phyloP scores from a whole-genome alignment of 176 grass and related monocot genomes.

The Paspalum notatum region DNA sequence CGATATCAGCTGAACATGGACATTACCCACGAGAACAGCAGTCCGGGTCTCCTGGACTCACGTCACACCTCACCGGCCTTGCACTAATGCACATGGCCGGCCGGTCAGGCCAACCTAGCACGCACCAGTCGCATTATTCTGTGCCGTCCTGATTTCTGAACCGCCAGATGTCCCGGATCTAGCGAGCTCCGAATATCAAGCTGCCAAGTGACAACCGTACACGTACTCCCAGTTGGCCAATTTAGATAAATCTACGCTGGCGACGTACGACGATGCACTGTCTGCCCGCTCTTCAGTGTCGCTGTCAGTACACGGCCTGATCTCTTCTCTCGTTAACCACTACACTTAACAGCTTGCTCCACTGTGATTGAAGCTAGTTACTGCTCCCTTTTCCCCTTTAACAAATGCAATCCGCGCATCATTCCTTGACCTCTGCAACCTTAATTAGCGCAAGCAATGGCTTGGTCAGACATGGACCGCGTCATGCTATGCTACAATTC shows the following conservation, averaged over 20 bases:
- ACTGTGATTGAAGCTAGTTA: neutral
- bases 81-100: slow-evolving; percentile 28
- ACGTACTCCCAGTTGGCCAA: neutral
- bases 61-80: slow-evolving; percentile 20
- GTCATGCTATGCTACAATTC: too few species aligned
- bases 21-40: neutral
- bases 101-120: slow-evolving; percentile 1
- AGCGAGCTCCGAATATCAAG: neutral
- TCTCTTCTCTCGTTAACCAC: neutral
- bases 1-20: neutral
- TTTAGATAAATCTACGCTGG: neutral
- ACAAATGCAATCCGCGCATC: neutral
- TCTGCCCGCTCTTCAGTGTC: neutral
- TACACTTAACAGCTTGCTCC: neutral
- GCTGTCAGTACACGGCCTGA: neutral
- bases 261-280: neutral
- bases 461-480: neutral
- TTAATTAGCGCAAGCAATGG: neutral
- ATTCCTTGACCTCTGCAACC: neutral
- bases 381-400: neutral
- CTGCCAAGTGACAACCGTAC: neutral
- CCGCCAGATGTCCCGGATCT: slow-evolving; percentile 1
- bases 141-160: neutral
- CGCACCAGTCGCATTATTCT: neutral
- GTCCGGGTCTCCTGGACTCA: neutral